Evolutionary conservation across 2,329 filamentous ascomycete species (phyloP), one percentile per base, ranked within the genome.

Genomic region (Monosporascus sp.): DNA sequence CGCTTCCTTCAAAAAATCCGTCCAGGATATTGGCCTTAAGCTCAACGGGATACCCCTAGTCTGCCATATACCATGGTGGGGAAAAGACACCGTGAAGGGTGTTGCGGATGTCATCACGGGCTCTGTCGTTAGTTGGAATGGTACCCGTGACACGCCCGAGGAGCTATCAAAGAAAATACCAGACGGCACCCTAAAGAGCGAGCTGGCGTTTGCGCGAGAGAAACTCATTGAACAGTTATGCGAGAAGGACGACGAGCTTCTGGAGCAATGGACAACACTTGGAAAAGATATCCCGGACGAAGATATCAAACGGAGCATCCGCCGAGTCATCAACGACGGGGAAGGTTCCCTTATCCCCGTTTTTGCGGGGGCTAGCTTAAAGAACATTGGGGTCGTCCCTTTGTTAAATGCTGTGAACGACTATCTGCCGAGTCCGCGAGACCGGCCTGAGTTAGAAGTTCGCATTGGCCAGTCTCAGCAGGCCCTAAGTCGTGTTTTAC

Each of bases 31-130:
- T 31, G 92, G 89, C 3, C 78, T 86, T 1, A 82, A 90, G 51
- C 77, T 99, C 20, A 82, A 85, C 54, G 88, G 86, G 1, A 96
- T 89, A 86, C 94, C 94, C 3, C 85, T 94, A 15, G 85, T 97
- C 8, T 97, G 93, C 65, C 92, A 96, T 64, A 92, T 97, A 57
- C 94, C 94, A 0, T 96, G 92, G 90, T 97, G 92, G 83, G 83
- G 89, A 5, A 86, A 87, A 54, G 89, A 90, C 7, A 79, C 82
- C 6, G 88, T 97, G 61, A 82, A 86, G 24, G 94, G 94, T 25
- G 82, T 97, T 25, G 89, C 90, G 39, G 93, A 99, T 73, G 84
- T 89, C 39, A 79, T 97, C 51, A 82, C 87, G 55, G 77, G 90
- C 14, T 80, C 86, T 45, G 90, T 86, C 4, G 80, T 96, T 55